Percentiles rank a stretch among this genome's conserved stretches.
phyloP scores from a whole-genome alignment of 1,139 yeast species.

The Pichia sp. region DNA sequence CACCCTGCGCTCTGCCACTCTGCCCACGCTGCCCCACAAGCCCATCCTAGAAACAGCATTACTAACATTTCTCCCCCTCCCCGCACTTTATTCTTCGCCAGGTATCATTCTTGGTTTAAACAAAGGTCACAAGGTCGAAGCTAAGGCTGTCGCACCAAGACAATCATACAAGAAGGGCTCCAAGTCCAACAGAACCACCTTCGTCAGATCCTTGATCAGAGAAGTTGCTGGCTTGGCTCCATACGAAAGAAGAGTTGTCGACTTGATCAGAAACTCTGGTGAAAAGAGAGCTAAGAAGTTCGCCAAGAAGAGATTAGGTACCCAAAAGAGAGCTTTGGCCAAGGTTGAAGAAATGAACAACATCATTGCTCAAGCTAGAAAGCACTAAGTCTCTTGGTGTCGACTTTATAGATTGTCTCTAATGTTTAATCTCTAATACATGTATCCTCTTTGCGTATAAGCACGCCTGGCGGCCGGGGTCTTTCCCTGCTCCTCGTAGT shows the following conservation, averaged over 20 bases:
- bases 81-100: conserved; percentile 28
- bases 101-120: conserved; percentile 98
- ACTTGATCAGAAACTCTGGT: conserved; percentile 99
- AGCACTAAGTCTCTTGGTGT: conserved; percentile 41
- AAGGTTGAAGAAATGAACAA: conserved; percentile 98
- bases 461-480: too few species aligned
- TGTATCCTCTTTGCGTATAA: neutral
- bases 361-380: conserved; percentile 97
- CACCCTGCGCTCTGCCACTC: too few species aligned
- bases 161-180: conserved; percentile 97
- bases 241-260: conserved; percentile 99
- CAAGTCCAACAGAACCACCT: conserved; percentile 89
- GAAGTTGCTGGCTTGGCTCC: conserved; percentile 99
- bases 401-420: conserved; percentile 7
- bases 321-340: conserved; percentile 99
- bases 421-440: conserved; percentile 1
- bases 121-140: conserved; percentile 98
- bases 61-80: conserved; percentile 5
- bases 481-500: neutral
- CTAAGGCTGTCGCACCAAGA: conserved; percentile 91
- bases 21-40: too few species aligned
- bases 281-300: conserved; percentile 99
- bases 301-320: conserved; percentile 99
- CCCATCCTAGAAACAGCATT: neutral
- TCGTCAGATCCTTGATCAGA: conserved; percentile 91